Evolutionary conservation across 345 rosid genomes (phyloP).

Genomic region (Nephelium lappaceum): DNA sequence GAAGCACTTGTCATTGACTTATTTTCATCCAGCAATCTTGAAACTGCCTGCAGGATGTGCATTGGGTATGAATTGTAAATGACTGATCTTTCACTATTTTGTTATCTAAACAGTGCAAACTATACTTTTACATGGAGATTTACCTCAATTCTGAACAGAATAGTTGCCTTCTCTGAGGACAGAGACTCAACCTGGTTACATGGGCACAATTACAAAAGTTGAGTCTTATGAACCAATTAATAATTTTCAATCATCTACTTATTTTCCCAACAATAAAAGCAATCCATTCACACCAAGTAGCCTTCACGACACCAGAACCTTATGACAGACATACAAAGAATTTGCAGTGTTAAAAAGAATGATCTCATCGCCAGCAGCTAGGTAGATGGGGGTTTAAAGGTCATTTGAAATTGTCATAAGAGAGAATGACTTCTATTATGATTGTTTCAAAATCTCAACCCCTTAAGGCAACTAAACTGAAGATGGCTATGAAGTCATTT

Average conservation of each 20-base stretch:
- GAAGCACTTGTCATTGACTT: conserved; percentile 37
- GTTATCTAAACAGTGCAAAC: not conserved
- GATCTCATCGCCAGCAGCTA: too few species aligned
- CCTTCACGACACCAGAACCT: too few species aligned
- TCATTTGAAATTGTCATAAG: not conserved
- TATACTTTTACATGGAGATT: not conserved
- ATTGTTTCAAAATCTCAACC: not conserved
- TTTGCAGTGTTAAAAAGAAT: too few species aligned
- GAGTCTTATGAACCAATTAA: too few species aligned
- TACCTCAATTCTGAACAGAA: conserved; percentile 88
- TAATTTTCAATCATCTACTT: too few species aligned
- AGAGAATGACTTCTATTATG: not conserved
- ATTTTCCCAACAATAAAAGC: too few species aligned
- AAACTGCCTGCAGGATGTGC: conserved; percentile 54
- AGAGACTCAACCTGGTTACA: conserved; percentile 79
- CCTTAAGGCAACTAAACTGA: not conserved
- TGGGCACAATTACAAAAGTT: conserved; percentile 3
- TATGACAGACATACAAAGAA: too few species aligned
- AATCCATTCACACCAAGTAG: too few species aligned
- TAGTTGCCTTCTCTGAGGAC: conserved; percentile 91
- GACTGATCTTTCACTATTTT: not conserved
- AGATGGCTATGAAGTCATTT: not conserved
- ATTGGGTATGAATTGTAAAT: not conserved
- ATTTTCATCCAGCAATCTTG: conserved; percentile 78
- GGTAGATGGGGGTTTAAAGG: not conserved